Conservation (phyloP, 768 basidiomycete species). For the Suillus bovinus region DNA sequence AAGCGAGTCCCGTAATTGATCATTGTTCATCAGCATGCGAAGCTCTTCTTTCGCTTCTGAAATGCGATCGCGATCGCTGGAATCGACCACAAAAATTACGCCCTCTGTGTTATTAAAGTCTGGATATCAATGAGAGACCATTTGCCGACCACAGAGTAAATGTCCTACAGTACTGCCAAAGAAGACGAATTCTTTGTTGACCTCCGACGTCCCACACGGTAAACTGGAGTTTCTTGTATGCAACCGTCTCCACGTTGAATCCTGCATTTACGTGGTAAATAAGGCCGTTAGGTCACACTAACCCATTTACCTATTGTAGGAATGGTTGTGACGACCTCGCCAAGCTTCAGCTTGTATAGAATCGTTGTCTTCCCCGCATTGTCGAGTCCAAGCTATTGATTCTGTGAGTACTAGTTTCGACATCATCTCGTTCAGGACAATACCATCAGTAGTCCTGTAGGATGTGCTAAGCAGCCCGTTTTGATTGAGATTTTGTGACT, state of each 20-base stretch:
- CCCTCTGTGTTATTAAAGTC: conserved; percentile 94
- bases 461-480: neutral
- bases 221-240: conserved; percentile 97
- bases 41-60: conserved; percentile 96
- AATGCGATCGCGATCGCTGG: conserved; percentile 91
- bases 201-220: conserved; percentile 98
- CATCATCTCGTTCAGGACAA: too few species aligned
- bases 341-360: conserved; percentile 97
- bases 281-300: neutral
- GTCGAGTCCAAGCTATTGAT: conserved; percentile 76
- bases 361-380: conserved; percentile 99
- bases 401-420: neutral
- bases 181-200: conserved; percentile 96
- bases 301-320: conserved; percentile 66
- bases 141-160: neutral
- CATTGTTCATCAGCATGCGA: conserved; percentile 90
- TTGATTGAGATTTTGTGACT: neutral
- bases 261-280: conserved; percentile 37
- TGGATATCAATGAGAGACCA: neutral
- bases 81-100: conserved; percentile 97
- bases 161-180: conserved; percentile 79
- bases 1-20: conserved; percentile 97
- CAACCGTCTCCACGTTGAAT: conserved; percentile 99
- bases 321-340: conserved; percentile 98
- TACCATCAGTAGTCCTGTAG: conserved; percentile 1